These are phyloP conservation scores for Hypoxylon crocopeplum DNA, from an alignment of 495 filamentous ascomycete species.

Conservation along the genomic window DNA sequence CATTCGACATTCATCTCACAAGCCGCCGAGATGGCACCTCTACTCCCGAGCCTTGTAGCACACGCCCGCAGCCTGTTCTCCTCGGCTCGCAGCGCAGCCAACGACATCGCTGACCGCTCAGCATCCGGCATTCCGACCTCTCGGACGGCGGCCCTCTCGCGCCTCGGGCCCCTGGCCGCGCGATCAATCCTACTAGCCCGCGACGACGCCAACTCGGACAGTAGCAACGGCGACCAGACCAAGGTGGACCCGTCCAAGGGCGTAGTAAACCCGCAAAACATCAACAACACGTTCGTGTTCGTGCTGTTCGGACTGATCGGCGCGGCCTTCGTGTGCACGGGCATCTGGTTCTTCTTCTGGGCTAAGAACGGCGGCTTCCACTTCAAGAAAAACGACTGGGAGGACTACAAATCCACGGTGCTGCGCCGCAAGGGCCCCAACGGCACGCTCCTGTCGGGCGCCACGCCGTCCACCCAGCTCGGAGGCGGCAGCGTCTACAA, in stretches of 20 bases:
- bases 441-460: constrained; percentile 79
- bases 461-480: constrained; percentile 79
- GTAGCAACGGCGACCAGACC: constrained; percentile 3
- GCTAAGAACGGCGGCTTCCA: constrained; percentile 93
- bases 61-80: constrained; percentile 38
- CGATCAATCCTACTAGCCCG: constrained; percentile 48
- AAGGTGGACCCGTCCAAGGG: constrained; percentile 53
- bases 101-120: constrained; percentile 21
- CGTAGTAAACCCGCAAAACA: constrained; percentile 65
- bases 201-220: too few relatives aligned
- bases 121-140: constrained; percentile 8
- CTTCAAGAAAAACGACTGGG: constrained; percentile 87
- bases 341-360: constrained; percentile 99
- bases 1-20: constrained; percentile 3
- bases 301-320: constrained; percentile 86
- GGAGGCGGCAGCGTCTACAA: constrained; percentile 80
- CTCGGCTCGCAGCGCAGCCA: constrained; percentile 24
- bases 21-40: constrained; percentile 35
- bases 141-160: constrained; percentile 9
- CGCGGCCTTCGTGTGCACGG: constrained; percentile 73
- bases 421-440: constrained; percentile 90
- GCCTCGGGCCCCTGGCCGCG: constrained; percentile 51
- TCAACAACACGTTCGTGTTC: constrained; percentile 86
- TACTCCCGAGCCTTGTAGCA: constrained; percentile 34
- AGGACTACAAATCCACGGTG: constrained; percentile 97